Evolutionary conservation across 805 yeast species (phyloP).

Genomic region (Pichia ethanolica): DNA sequence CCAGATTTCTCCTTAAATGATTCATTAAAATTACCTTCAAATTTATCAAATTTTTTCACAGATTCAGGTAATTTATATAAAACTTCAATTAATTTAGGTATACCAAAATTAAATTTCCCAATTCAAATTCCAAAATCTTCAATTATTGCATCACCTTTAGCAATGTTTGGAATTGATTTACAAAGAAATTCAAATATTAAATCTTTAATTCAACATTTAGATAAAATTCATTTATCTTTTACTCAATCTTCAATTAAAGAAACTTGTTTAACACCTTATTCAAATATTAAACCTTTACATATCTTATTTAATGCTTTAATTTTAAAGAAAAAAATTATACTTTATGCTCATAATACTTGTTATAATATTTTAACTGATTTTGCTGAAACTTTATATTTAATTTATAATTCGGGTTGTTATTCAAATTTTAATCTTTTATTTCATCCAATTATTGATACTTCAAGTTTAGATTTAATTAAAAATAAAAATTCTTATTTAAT

Average conservation of each 20-base stretch:
- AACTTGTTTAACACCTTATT: conserved; percentile 17
- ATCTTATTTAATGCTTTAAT: conserved; percentile 41
- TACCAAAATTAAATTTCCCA: conserved; percentile 17
- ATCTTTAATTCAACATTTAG: conserved; percentile 12
- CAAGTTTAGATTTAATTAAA: conserved; percentile 44
- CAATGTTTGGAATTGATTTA: conserved; percentile 27
- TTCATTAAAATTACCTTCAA: conserved; percentile 5
- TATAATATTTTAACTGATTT: conserved; percentile 42
- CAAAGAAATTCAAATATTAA: conserved; percentile 22
- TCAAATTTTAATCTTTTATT: conserved; percentile 10
- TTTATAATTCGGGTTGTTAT: conserved; percentile 22
- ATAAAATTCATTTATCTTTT: neutral
- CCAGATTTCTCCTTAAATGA: conserved; percentile 9
- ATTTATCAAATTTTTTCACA: conserved; percentile 11
- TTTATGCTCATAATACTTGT: conserved; percentile 34
- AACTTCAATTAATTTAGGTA: conserved; percentile 17
- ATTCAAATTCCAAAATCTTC: conserved; percentile 27
- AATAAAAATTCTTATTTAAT: conserved; percentile 39
- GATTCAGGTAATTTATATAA: conserved; percentile 17
- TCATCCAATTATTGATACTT: conserved; percentile 53
- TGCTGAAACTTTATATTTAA: conserved; percentile 32
- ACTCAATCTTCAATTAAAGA: neutral
- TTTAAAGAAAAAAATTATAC: conserved; percentile 37
- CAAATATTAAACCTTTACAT: conserved; percentile 26
- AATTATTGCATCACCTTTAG: conserved; percentile 18